phyloP scores from a whole-genome alignment of 306 rosid genomes.

The Prinsepia uniflora region DNA sequence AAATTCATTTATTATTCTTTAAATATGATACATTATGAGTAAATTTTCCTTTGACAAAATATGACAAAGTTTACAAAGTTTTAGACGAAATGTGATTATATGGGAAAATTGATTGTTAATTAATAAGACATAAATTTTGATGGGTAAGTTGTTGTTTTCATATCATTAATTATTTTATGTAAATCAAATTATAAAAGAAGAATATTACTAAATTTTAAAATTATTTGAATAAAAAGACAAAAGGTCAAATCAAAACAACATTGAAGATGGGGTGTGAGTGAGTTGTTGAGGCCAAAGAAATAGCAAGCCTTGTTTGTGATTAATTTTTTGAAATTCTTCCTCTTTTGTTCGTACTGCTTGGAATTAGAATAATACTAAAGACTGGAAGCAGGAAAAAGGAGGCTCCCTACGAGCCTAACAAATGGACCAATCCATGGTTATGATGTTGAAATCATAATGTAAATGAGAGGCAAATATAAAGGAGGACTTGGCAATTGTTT shows the following conservation, averaged over 20 bases:
- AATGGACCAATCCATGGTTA: background rate
- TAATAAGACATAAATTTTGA: too few species aligned
- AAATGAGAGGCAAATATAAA: background rate
- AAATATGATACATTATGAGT: too few species aligned
- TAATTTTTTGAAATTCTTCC: background rate
- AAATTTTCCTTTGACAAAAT: too few species aligned
- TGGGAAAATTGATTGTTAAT: too few species aligned
- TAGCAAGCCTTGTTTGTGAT: background rate
- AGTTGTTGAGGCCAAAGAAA: background rate
- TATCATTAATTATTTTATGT: too few species aligned
- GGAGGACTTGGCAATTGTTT: background rate
- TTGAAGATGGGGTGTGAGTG: background rate
- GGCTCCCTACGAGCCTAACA: background rate
- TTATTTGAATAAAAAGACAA: too few species aligned
- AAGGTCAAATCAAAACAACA: background rate
- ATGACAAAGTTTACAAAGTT: too few species aligned
- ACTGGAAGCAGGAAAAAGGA: background rate
- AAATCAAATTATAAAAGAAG: too few species aligned
- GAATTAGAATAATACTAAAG: background rate
- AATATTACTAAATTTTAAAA: too few species aligned
- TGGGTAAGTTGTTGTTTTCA: too few species aligned
- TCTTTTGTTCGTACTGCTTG: background rate
- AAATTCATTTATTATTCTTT: too few species aligned
- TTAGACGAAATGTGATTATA: too few species aligned
- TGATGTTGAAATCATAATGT: slow-evolving; percentile 10